These are phyloP conservation scores for Arthrocladium fulminans DNA, from an alignment of 2,329 filamentous ascomycete genomes.

Conservation along the genomic window DNA sequence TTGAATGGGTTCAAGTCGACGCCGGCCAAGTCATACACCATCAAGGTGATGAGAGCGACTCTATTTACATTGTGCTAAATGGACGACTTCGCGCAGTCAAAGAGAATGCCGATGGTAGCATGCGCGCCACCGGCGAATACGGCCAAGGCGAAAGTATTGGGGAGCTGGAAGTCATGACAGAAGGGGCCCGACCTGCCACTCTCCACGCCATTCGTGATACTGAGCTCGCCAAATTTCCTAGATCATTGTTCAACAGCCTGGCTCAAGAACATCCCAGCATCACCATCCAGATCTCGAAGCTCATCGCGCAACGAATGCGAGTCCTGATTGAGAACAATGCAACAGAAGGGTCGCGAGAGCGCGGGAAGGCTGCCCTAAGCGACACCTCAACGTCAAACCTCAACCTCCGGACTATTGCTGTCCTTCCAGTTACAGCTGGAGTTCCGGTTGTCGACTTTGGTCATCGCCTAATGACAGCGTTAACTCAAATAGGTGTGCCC, in stretches of 20 bases:
- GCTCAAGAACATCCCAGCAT: constrained; percentile 96
- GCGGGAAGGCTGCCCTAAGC: constrained; percentile 36
- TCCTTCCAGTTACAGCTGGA: constrained; percentile 81
- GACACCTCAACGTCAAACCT: constrained; percentile 60
- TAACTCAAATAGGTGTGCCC: constrained; percentile 78
- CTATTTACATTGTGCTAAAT: constrained; percentile 96
- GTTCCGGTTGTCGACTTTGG: constrained; percentile 94
- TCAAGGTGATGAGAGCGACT: constrained; percentile 89
- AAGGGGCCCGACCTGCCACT: constrained; percentile 81
- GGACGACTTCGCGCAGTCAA: constrained; percentile 78
- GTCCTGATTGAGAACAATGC: constrained; percentile 74
- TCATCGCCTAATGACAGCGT: constrained; percentile 75
- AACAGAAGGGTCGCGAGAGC: constrained; percentile 56
- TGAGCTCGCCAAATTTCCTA: constrained; percentile 89
- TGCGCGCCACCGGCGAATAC: constrained; percentile 82
- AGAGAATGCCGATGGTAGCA: constrained; percentile 69
- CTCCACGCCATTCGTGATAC: constrained; percentile 94
- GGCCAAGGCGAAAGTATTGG: constrained; percentile 97
- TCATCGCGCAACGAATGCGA: constrained; percentile 92
- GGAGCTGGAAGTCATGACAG: constrained; percentile 92
- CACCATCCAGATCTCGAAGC: constrained; percentile 97
- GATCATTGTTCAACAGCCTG: constrained; percentile 92
- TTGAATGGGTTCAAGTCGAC: constrained; percentile 97
- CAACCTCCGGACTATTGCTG: constrained; percentile 85
- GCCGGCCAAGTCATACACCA: constrained; percentile 92